A percentile compares a stretch with the other conserved stretches of the same genome.
Evolutionary conservation across 352 stramenopile species (phyloP).

Genomic region (Peronospora belbahrii): DNA sequence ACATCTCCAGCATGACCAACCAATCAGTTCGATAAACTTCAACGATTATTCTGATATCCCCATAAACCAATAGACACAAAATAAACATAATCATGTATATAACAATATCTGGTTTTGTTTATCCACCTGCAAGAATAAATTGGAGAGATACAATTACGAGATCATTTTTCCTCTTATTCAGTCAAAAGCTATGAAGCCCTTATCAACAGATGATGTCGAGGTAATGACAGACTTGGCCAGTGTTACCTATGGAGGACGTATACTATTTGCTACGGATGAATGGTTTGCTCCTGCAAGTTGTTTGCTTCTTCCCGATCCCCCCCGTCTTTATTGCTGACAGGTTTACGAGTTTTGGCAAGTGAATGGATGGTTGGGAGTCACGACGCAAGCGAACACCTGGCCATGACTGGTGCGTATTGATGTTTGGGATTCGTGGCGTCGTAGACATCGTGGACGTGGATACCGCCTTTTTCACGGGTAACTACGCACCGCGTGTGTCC

Average conservation of each 20-base stretch:
- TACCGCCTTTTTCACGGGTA: slow-evolving; percentile 93
- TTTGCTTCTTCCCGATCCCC: slow-evolving; percentile 54
- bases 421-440: slow-evolving; percentile 68
- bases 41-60: too few relatives aligned
- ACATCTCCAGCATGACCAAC: too few relatives aligned
- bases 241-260: slow-evolving; percentile 39
- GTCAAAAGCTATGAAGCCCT: neutral
- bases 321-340: slow-evolving; percentile 87
- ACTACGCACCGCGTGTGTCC: slow-evolving; percentile 80
- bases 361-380: slow-evolving; percentile 95
- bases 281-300: slow-evolving; percentile 89
- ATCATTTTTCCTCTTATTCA: neutral
- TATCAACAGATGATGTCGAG: slow-evolving; percentile 11
- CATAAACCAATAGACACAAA: too few relatives aligned
- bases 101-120: too few relatives aligned
- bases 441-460: slow-evolving; percentile 79
- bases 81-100: too few relatives aligned
- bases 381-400: slow-evolving; percentile 80
- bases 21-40: too few relatives aligned
- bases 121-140: too few relatives aligned
- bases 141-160: too few relatives aligned
- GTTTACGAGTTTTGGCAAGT: slow-evolving; percentile 91
- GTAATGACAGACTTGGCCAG: slow-evolving; percentile 61
- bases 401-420: slow-evolving; percentile 90
- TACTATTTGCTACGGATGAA: slow-evolving; percentile 90